Evolutionary conservation across 164 flowering plant species (phyloP).

Genomic region (Sedum album): DNA sequence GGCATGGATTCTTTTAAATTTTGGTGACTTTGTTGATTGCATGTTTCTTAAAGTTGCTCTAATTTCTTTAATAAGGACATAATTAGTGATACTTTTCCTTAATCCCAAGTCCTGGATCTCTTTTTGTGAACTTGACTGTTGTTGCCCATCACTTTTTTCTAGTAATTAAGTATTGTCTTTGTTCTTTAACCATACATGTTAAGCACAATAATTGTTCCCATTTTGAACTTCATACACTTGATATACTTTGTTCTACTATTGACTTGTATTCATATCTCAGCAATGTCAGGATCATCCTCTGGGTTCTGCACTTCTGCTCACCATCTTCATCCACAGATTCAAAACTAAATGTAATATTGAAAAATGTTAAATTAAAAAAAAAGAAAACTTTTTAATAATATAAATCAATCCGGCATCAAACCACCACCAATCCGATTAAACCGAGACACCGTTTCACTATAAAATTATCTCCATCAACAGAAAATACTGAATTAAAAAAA

Average conservation of each 20-base stretch:
- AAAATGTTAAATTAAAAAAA: no score
- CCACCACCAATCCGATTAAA: not conserved
- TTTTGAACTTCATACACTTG: not conserved
- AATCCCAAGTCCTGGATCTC: conserved; percentile 7
- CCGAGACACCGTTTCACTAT: not conserved
- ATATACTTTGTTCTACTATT: not conserved
- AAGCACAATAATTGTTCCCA: not conserved
- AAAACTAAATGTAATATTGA: no score
- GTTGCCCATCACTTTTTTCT: no score
- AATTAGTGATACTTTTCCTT: not conserved
- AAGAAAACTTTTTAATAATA: no score
- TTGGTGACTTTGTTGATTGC: not conserved
- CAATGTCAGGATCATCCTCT: conserved; percentile 1
- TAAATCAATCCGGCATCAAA: no score
- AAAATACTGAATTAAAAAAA: not conserved
- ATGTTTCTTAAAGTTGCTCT: conserved; percentile 7
- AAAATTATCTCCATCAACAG: not conserved
- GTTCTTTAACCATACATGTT: not conserved
- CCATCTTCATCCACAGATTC: conserved; percentile 3
- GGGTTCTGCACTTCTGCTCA: not conserved
- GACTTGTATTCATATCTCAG: not conserved
- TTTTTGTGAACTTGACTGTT: not conserved
- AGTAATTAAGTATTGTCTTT: no score
- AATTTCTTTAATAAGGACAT: conserved; percentile 1
- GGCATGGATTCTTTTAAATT: not conserved